Conservation (phyloP, 2,329 filamentous ascomycete genomes). For the Chrysosporium queenslandicum region DNA sequence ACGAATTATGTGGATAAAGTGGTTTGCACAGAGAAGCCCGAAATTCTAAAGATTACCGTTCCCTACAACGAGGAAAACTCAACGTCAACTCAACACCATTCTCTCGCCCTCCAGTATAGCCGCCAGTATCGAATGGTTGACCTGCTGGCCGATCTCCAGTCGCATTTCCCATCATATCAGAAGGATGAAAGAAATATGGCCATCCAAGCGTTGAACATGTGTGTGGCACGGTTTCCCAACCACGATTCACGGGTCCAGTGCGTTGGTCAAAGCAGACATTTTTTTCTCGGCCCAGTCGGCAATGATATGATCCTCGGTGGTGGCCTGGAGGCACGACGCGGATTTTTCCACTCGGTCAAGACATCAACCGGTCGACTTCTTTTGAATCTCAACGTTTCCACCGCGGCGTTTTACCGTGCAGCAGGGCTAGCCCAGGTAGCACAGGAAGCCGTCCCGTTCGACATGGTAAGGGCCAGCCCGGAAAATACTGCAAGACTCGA, state of each 20-base stretch:
- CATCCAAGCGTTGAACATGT: slow-evolving; percentile 50
- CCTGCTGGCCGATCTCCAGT: slow-evolving; percentile 38
- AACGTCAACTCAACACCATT: slow-evolving; percentile 24
- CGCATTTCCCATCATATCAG: slow-evolving; percentile 30
- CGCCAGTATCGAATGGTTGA: slow-evolving; percentile 25
- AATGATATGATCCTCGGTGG: slow-evolving; percentile 32
- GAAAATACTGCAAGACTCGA: slow-evolving; percentile 4
- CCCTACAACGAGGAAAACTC: slow-evolving; percentile 29
- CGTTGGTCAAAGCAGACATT: slow-evolving; percentile 30
- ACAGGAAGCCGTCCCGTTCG: neutral
- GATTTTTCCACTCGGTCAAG: slow-evolving; percentile 54
- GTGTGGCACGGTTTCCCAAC: slow-evolving; percentile 43
- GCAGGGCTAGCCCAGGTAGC: slow-evolving; percentile 15
- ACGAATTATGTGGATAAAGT: slow-evolving; percentile 34
- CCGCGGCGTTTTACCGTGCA: slow-evolving; percentile 48
- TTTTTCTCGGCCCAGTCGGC: slow-evolving; percentile 35
- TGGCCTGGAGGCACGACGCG: slow-evolving; percentile 49
- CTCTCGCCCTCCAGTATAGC: slow-evolving; percentile 28
- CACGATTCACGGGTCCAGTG: slow-evolving; percentile 33
- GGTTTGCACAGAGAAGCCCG: slow-evolving; percentile 26
- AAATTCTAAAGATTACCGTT: slow-evolving; percentile 20
- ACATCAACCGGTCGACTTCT: slow-evolving; percentile 49
- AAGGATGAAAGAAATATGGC: slow-evolving; percentile 38
- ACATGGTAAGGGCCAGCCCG: neutral
- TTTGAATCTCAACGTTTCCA: slow-evolving; percentile 54